Evolutionary conservation across 352 stramenopile species (phyloP).

Genomic region (Phytophthora pseudosyringae): DNA sequence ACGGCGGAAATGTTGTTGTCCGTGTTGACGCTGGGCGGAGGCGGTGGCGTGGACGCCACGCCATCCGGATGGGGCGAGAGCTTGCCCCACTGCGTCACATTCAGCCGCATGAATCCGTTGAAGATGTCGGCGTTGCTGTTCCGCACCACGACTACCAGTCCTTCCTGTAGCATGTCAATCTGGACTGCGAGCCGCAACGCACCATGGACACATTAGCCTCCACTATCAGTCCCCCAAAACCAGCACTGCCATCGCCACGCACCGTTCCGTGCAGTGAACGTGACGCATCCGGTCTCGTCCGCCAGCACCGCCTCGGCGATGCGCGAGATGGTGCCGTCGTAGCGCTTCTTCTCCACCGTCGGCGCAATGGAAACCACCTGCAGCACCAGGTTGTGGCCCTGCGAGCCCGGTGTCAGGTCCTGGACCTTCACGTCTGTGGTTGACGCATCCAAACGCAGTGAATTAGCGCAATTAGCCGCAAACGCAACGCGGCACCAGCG

Average conservation of each 20-base stretch:
- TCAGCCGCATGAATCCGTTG: slow-evolving; percentile 86
- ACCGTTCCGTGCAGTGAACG: slow-evolving; percentile 85
- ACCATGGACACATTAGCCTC: slow-evolving; percentile 4
- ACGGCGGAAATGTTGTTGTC: slow-evolving; percentile 81
- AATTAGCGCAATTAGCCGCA: slow-evolving; percentile 7
- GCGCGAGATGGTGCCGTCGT: slow-evolving; percentile 67
- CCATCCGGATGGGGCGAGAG: slow-evolving; percentile 73
- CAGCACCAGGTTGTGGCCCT: slow-evolving; percentile 85
- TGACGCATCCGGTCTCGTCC: slow-evolving; percentile 86
- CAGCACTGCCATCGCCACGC: not conserved
- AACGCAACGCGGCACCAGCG: slow-evolving; percentile 1
- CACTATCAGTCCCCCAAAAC: not conserved
- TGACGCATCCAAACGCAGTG: not conserved
- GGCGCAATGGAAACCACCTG: slow-evolving; percentile 69
- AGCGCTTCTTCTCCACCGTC: slow-evolving; percentile 71
- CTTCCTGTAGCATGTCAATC: slow-evolving; percentile 70
- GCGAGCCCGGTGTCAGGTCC: slow-evolving; percentile 73
- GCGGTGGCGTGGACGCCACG: slow-evolving; percentile 70
- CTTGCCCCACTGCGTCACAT: slow-evolving; percentile 89
- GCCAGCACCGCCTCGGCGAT: slow-evolving; percentile 80
- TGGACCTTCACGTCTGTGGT: slow-evolving; percentile 77
- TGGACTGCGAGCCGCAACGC: slow-evolving; percentile 55
- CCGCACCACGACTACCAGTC: slow-evolving; percentile 70
- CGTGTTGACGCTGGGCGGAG: slow-evolving; percentile 53
- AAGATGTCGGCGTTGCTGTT: slow-evolving; percentile 88